Conservation (phyloP, 208 protist genomes). For the Porcisia deanei region DNA sequence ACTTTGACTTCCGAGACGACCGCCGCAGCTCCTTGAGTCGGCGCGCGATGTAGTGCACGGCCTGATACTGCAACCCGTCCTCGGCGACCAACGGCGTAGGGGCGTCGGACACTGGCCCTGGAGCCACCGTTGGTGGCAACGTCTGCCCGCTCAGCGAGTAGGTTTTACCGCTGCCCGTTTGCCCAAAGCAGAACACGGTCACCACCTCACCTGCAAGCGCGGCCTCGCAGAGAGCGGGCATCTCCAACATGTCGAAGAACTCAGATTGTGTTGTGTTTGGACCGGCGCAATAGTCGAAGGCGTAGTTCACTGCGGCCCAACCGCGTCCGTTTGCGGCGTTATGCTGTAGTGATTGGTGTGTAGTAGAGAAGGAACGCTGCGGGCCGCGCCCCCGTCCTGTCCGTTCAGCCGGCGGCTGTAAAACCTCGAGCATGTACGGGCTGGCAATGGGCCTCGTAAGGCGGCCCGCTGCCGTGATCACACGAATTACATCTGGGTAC, state of each 20-base stretch:
- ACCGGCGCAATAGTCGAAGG: constrained; percentile 67
- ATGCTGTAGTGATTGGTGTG: neutral
- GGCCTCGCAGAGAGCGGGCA: constrained; percentile 69
- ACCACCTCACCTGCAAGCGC: constrained; percentile 74
- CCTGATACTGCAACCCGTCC: constrained; percentile 77
- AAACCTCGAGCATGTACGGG: constrained; percentile 32
- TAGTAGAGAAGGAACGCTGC: neutral
- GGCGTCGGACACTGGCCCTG: neutral
- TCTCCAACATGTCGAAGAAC: constrained; percentile 47
- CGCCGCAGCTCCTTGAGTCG: constrained; percentile 34
- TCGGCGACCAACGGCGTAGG: constrained; percentile 39
- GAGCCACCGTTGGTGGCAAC: constrained; percentile 9
- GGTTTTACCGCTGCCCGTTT: constrained; percentile 91
- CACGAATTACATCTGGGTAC: constrained; percentile 22
- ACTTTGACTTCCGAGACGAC: neutral
- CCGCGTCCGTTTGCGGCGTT: neutral
- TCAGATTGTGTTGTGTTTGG: constrained; percentile 54
- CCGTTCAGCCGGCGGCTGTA: neutral
- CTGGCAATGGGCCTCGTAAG: constrained; percentile 12
- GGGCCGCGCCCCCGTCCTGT: neutral
- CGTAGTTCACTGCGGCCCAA: constrained; percentile 30
- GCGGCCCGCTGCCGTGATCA: constrained; percentile 24
- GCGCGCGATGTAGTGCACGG: constrained; percentile 49
- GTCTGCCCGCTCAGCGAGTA: constrained; percentile 82
- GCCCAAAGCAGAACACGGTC: constrained; percentile 90